Evolutionary conservation across 2,329 filamentous ascomycete species (phyloP).

Genomic region (Colletotrichum tropicicola): DNA sequence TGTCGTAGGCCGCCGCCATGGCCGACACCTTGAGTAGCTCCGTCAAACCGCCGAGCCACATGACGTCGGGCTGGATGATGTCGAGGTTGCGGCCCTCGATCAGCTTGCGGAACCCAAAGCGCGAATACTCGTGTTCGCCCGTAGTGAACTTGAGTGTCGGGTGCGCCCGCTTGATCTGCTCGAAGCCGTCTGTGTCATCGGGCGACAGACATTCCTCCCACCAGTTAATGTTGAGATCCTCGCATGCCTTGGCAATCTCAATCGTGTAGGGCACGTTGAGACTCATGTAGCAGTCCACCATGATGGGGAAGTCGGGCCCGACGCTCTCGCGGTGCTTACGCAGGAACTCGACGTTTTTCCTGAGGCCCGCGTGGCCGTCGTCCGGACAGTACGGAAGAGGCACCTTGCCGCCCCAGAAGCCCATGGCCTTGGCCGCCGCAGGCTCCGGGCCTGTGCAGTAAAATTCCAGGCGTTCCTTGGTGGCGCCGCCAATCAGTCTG

Average conservation of each 20-base stretch:
- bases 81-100: conserved; percentile 92
- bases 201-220: conserved; percentile 95
- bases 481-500: conserved; percentile 92
- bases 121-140: conserved; percentile 93
- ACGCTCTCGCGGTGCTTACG: conserved; percentile 85
- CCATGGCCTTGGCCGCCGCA: conserved; percentile 81
- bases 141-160: conserved; percentile 94
- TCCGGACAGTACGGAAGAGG: conserved; percentile 90
- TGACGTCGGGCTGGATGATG: conserved; percentile 94
- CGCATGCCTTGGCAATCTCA: conserved; percentile 84
- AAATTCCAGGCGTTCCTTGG: conserved; percentile 83
- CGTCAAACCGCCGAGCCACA: conserved; percentile 96
- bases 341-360: conserved; percentile 91
- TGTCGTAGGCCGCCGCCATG: conserved; percentile 91
- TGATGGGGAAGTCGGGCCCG: conserved; percentile 89
- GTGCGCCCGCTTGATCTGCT: conserved; percentile 88
- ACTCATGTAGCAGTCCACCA: conserved; percentile 98
- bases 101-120: conserved; percentile 94
- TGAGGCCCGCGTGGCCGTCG: conserved; percentile 82
- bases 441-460: conserved; percentile 95
- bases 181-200: conserved; percentile 92
- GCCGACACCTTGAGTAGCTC: conserved; percentile 90
- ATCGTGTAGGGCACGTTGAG: conserved; percentile 94
- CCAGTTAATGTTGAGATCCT: conserved; percentile 92
- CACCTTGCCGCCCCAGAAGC: conserved; percentile 91